A percentile compares a stretch with the other conserved stretches of the same genome.
These are phyloP conservation scores for Corchorus capsularis DNA, from an alignment of 345 rosid genomes.

Conservation along the genomic window DNA sequence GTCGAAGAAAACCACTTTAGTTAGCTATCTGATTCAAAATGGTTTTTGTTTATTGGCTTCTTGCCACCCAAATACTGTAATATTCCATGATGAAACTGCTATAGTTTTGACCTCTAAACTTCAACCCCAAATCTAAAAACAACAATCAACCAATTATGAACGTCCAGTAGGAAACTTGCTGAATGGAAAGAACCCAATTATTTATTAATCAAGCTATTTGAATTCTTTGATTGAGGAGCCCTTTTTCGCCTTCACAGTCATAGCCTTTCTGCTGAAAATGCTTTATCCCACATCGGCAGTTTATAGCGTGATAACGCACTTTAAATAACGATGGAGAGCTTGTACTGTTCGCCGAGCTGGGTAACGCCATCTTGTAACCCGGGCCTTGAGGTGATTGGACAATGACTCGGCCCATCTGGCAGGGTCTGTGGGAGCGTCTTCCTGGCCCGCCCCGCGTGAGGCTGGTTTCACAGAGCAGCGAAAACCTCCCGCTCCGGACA, in stretches of 20 bases:
- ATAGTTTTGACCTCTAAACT: background rate
- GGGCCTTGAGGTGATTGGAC: conserved; percentile 11
- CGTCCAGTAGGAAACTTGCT: background rate
- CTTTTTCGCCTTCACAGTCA: background rate
- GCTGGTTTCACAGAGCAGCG: too few species aligned
- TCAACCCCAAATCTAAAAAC: background rate
- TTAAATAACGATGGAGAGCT: too few species aligned
- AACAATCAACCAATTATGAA: background rate
- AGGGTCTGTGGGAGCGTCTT: too few species aligned
- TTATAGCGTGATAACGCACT: too few species aligned
- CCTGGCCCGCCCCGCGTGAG: too few species aligned
- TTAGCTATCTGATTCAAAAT: too few species aligned
- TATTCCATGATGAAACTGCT: background rate
- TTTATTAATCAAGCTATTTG: background rate
- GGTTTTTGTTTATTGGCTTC: too few species aligned
- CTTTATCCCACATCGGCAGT: background rate
- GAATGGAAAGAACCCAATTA: background rate
- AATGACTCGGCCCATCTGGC: too few species aligned
- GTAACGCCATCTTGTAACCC: conserved; percentile 29
- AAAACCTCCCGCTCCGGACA: background rate
- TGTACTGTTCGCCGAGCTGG: background rate
- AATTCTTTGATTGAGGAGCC: background rate
- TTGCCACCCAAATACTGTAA: background rate
- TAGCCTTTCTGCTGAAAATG: background rate
- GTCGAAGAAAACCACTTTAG: too few species aligned